These are phyloP conservation scores for Auriscalpium vulgare DNA, from an alignment of 768 basidiomycete species.

Conservation along the genomic window DNA sequence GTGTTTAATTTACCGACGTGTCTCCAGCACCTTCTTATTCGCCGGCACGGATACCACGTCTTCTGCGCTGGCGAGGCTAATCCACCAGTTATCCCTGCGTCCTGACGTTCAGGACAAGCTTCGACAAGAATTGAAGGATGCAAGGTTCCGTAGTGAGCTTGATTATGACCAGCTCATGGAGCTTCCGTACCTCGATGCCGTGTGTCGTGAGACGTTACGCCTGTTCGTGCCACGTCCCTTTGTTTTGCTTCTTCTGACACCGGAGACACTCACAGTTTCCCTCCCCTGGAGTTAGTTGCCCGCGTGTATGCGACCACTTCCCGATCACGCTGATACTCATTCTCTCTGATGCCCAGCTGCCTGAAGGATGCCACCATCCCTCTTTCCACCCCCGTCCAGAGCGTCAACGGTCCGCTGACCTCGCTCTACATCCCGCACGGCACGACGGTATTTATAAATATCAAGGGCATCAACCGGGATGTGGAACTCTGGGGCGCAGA, in stretches of 20 bases:
- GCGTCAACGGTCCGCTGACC: background rate
- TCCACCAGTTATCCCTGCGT: conserved; percentile 20
- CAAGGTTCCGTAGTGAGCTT: conserved; percentile 13
- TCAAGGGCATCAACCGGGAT: conserved; percentile 4
- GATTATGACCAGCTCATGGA: conserved; percentile 19
- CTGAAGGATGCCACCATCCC: background rate
- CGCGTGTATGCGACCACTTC: background rate
- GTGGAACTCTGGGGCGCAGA: conserved; percentile 11
- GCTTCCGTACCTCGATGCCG: conserved; percentile 23
- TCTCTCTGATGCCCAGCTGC: background rate
- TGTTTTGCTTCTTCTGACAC: background rate
- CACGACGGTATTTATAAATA: conserved; percentile 3
- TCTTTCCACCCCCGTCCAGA: background rate
- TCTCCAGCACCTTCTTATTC: conserved; percentile 6
- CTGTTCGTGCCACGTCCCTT: conserved; percentile 10
- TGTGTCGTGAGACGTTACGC: conserved; percentile 18
- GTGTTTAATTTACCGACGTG: background rate
- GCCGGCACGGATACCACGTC: conserved; percentile 12
- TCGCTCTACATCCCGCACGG: background rate
- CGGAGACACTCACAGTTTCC: background rate
- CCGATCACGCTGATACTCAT: no score
- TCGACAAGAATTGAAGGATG: conserved; percentile 18
- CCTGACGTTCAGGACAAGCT: conserved; percentile 21
- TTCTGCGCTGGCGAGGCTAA: conserved; percentile 18
- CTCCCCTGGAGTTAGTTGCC: background rate